Base-by-base conservation (phyloP, 352 stramenopile genomes). In the Globisporangium paddicum region DNA sequence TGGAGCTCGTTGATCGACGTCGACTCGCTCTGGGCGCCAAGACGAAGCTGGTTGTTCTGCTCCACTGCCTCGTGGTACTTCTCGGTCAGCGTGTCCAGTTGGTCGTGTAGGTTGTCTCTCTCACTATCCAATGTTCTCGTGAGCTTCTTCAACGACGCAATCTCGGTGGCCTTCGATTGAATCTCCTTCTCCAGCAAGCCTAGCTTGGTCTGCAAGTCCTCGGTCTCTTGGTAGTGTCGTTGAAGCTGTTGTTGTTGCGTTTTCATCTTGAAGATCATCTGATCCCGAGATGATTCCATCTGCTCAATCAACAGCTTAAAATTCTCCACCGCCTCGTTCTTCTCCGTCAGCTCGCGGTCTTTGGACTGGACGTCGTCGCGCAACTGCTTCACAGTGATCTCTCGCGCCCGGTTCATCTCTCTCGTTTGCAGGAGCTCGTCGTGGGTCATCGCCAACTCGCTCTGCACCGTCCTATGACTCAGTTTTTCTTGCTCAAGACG, bases 211-310 rank as follows among this genome's bases (percentile, higher is more conserved):
- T 84, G 71, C 5, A 89, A 35, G 30, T 84, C 75, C 23, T 88
- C 72, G 9, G 71, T 73, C 25, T 90, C 71, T 41, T 79, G 63
- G 21, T 84, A 63, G 9, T 82, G 66, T 1, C 75, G 79, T 56
- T 90, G 79, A 10, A 77, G 64, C 21, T 88, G 75, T 46, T 90
- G 75, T 45, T 87, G 77, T 16, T 82, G 73, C 57, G 90, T 84
- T 54, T 92, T 91, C 18, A 83, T 64, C 60, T 93, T 82, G 57
- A 90, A 89, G 16, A 79, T 69, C 58, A 89, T 73, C 63, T 92
- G 79, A 34, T 95, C 82, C 5, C 85, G 79, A n/a, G 81, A 88
- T 0, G 76, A 80, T 54, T 93, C 82, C 77, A 95, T 90, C 49
- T 93, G 82, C 63, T 89, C 82, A 16, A 93, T 73, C 37, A 95